Evolutionary conservation across 2,329 filamentous ascomycete genomes (phyloP).

Genomic region (Passalora sequoiae): DNA sequence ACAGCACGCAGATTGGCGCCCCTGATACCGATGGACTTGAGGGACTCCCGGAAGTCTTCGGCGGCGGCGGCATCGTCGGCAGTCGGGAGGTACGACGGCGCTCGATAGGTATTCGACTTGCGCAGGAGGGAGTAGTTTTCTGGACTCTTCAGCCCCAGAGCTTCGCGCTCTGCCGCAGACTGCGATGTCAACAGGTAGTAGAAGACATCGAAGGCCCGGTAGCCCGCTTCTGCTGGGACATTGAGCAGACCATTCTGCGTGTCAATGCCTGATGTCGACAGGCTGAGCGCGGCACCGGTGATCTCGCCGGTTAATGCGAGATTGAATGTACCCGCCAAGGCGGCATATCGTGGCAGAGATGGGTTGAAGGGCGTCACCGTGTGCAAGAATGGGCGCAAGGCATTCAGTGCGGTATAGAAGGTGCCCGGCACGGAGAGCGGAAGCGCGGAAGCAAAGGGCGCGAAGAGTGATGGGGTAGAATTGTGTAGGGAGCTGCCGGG

Average conservation of each 20-base stretch:
- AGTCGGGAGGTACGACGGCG: constrained; percentile 83
- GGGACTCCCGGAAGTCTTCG: constrained; percentile 80
- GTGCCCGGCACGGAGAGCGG: constrained; percentile 72
- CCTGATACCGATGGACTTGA: constrained; percentile 92
- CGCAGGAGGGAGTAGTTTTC: constrained; percentile 74
- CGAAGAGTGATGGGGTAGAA: constrained; percentile 77
- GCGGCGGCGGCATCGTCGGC: constrained; percentile 88
- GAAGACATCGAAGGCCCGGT: constrained; percentile 93
- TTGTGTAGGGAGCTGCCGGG: constrained; percentile 71
- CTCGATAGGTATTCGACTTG: constrained; percentile 76
- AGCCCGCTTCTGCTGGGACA: constrained; percentile 72
- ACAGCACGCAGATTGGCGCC: constrained; percentile 75
- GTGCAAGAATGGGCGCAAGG: constrained; percentile 77
- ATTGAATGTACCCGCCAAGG: constrained; percentile 74
- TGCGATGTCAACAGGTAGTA: constrained; percentile 87
- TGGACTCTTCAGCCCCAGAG: constrained; percentile 71
- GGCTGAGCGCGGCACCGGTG: constrained; percentile 65
- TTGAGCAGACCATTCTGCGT: constrained; percentile 73
- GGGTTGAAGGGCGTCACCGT: constrained; percentile 86
- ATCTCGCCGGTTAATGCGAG: constrained; percentile 76
- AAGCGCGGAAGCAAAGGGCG: constrained; percentile 73
- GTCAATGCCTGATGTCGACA: constrained; percentile 85
- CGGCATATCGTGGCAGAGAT: constrained; percentile 72
- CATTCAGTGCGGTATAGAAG: constrained; percentile 73
- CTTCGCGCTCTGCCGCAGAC: constrained; percentile 82